Evolutionary conservation across 805 yeast genomes (phyloP), one percentile per base, ranked within the genome.

Genomic region (Nakazawaea wyomingensis): DNA sequence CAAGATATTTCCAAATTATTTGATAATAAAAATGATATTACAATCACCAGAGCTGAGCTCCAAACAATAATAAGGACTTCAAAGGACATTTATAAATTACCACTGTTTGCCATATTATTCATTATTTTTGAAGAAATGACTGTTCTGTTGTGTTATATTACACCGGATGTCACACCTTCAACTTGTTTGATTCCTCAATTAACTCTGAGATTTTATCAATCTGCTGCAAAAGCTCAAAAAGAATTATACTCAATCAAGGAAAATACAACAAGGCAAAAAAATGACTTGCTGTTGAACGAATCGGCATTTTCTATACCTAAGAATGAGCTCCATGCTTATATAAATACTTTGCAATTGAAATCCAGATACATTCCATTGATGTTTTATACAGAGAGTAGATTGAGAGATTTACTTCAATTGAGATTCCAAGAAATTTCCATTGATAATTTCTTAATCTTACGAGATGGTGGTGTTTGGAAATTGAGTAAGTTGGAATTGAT

Each of bases 101-200:
- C 87, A 4, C 22, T 69, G n/a, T 82, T 82, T 62, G 82, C 72
- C 1, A 51, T 74, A 1, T 51, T 80, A 1, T 72, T 78, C 46
- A 57, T 71, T n/a, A 51, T 79, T 1, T 71, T 77, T 47, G 76
- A 77, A 54, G 88, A 82, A 51, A 49, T 65, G 38, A 77, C 85
- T 0, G 76, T 85, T 1, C 37, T 75, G 0, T 47, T 81, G 5
- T 71, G 82, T 46, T 70, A 66, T 43, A 46, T 64, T 1, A 60
- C 79, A 37, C 88, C 89, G 0, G 68, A 68, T 32, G 51, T 81
- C 11, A 69, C 82, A 3, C 89, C 87, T 0, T 71, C 71, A 47
- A 81, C 85, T 0, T 81, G 87, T 57, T 62, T 73, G 5, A 56
- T 78, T 17, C 84, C 84, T 1, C 57, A 60, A 6, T 59, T 75